phyloP scores from a whole-genome alignment of 257 asterid genomes.

The Solanum dulcamara region DNA sequence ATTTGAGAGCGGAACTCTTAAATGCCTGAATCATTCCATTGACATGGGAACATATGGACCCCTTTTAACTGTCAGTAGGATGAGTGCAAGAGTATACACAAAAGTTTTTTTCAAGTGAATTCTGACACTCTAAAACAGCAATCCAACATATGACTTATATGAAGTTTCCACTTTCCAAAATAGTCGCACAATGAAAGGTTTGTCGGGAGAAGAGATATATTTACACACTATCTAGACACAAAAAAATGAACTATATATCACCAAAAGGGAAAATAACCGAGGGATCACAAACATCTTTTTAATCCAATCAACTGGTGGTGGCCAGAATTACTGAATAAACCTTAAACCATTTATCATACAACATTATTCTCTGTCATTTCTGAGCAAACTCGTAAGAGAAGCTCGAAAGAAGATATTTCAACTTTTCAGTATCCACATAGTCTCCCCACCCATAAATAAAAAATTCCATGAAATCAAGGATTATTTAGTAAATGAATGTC shows the following conservation, averaged over 20 bases:
- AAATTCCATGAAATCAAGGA: not conserved
- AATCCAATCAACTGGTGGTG: not conserved
- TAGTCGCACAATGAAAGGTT: not conserved
- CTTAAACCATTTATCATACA: not conserved
- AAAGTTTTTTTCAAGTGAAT: not conserved
- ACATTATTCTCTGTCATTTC: not conserved
- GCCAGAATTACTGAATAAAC: not conserved
- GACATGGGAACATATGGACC: not conserved
- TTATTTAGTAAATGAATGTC: not conserved
- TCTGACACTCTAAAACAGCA: not conserved
- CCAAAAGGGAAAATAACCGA: not conserved
- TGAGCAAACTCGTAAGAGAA: not conserved
- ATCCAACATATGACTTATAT: not conserved
- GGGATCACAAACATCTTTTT: not conserved
- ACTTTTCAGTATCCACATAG: not conserved
- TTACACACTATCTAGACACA: not conserved
- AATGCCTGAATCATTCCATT: not conserved
- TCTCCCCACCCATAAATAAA: not conserved
- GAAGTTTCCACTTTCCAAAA: not conserved
- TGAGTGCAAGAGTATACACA: not conserved
- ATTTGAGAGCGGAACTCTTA: not conserved
- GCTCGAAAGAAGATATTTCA: not conserved
- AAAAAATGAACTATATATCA: not conserved
- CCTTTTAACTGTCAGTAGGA: not conserved
- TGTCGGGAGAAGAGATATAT: not conserved